Base-by-base conservation (phyloP, 1,139 yeast species). In the Zygosaccharomyces pseudobailii region DNA sequence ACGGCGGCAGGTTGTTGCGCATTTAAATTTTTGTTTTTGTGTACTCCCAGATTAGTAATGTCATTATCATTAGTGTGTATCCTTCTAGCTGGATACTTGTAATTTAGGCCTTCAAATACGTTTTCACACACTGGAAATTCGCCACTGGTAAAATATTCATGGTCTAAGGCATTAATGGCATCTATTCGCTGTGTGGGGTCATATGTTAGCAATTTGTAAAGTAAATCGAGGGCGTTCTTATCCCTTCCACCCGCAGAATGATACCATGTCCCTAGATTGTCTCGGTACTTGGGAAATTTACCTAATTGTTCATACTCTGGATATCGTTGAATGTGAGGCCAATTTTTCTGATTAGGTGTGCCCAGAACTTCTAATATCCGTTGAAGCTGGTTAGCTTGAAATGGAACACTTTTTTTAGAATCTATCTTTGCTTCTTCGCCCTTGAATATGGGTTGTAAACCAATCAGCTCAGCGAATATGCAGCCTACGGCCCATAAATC, bases 401-500 rank as follows among this genome's bases (percentile, higher is more conserved):
- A 92, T 3, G 97, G 97, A 2, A 90, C 92, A 50, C 82, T 84
- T 62, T 90, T 90, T 63, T 87, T 89, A 56, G 86, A 87, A 63
- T 90, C 97, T 75, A 90, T 85, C 60, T 90, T 92, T 13, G 96
- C 95, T 64, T 92, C 99, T 67, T 92, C 99, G 38, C 98, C 98
- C 65, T 94, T 92, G 70, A 92, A 92, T 4, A 92, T 84, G 0
- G 99, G 99, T 57, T 96, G 71, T 38, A 94, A 69, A 2, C 96
- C 87, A 20, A 92, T 71, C 42, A 92, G 71, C 63, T 94, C 99
- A 0, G 96, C 98, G 55, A 92, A 74, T 7, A 94, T 92, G 66
- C 98, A 92, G 0, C 98, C 98, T 7, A 89, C 88, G 0, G 98
- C 97, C 98, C 98, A 92, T 45, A 88, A 67, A 67, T 92, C 97